These are phyloP conservation scores for Colletotrichum lupini DNA, from an alignment of 2,329 filamentous ascomycete genomes.

Conservation along the genomic window DNA sequence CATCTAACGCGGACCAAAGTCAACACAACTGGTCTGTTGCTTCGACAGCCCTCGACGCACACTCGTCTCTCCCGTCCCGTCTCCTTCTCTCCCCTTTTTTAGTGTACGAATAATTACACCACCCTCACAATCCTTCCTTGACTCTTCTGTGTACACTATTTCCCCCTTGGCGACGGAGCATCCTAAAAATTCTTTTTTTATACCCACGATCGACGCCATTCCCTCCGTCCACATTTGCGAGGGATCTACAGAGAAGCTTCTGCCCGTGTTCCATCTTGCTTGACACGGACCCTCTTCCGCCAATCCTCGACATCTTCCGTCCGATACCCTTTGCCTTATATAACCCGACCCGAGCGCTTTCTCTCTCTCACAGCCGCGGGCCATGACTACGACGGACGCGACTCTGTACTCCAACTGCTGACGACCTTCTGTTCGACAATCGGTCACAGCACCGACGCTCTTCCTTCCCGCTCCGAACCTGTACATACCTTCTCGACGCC, in stretches of 20 bases:
- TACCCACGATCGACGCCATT: slow-evolving; percentile 14
- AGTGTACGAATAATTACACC: background rate
- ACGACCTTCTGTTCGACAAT: slow-evolving; percentile 26
- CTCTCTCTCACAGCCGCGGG: slow-evolving; percentile 2
- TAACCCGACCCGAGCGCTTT: slow-evolving; percentile 1
- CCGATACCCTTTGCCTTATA: slow-evolving; percentile 24
- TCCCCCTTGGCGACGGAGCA: background rate
- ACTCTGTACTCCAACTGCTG: slow-evolving; percentile 17
- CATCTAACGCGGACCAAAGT: slow-evolving; percentile 21
- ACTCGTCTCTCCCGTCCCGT: background rate
- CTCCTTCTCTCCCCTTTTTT: slow-evolving; percentile 25
- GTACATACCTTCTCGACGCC: background rate
- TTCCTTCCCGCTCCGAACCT: slow-evolving; percentile 1
- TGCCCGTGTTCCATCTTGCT: slow-evolving; percentile 18
- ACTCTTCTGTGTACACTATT: background rate
- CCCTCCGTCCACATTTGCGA: background rate
- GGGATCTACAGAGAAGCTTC: slow-evolving; percentile 23
- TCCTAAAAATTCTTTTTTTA: slow-evolving; percentile 25
- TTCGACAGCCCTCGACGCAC: slow-evolving; percentile 28
- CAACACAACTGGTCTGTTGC: slow-evolving; percentile 30
- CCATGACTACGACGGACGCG: slow-evolving; percentile 25
- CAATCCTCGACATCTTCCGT: slow-evolving; percentile 8
- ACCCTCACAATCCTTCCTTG: slow-evolving; percentile 11
- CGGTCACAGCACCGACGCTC: slow-evolving; percentile 22
- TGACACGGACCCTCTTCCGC: slow-evolving; percentile 24